These are phyloP conservation scores for Acanthamoeba healyi DNA, from an alignment of 208 protist genomes.

Conservation along the genomic window DNA sequence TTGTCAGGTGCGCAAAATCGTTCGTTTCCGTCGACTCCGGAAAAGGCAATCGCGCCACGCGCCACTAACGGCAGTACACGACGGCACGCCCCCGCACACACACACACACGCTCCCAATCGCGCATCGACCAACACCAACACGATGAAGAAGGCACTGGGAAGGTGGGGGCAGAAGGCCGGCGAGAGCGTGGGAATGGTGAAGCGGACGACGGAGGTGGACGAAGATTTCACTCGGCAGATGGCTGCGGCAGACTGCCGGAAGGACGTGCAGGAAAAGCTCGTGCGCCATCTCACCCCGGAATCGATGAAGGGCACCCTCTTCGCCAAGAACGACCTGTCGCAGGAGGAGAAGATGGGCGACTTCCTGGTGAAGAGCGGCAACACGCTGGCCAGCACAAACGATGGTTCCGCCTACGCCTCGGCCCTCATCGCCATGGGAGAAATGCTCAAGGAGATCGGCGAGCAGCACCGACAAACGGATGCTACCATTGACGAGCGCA, in stretches of 20 bases:
- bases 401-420: constrained; percentile 6
- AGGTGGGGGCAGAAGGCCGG: constrained; percentile 27
- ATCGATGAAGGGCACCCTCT: constrained; percentile 12
- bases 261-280: constrained; percentile 37
- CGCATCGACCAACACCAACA: too few species aligned
- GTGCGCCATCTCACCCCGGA: neutral
- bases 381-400: neutral
- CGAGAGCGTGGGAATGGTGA: constrained; percentile 24
- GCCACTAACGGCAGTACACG: too few species aligned
- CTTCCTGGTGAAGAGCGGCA: constrained; percentile 16
- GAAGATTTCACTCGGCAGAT: neutral
- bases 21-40: too few species aligned
- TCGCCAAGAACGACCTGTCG: neutral
- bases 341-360: constrained; percentile 60
- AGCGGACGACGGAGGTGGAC: constrained; percentile 16
- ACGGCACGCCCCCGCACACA: too few species aligned
- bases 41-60: too few species aligned
- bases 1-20: neutral
- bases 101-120: too few species aligned
- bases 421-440: constrained; percentile 3
- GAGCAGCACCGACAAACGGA: constrained; percentile 1
- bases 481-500: neutral
- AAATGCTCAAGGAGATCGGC: constrained; percentile 25
- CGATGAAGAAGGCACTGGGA: constrained; percentile 28
- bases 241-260: neutral